Evolutionary conservation across 129 eudicot genomes (phyloP).

Genomic region (Daucus carota): DNA sequence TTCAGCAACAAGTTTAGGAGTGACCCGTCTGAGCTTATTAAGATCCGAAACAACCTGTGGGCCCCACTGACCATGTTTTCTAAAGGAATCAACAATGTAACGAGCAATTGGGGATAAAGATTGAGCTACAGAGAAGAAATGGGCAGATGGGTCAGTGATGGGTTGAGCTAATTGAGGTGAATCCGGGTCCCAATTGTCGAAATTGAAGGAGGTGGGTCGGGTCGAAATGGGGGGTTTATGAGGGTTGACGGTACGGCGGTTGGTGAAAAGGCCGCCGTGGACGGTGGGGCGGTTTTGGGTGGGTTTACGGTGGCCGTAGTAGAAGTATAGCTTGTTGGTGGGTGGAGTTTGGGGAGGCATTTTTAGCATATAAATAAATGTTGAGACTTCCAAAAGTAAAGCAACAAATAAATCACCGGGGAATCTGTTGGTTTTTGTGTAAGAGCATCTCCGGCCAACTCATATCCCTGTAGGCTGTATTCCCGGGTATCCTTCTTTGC

Average conservation of each 20-base stretch:
- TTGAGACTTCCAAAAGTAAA: too few species aligned
- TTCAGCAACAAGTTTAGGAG: conserved; percentile 75
- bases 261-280: conserved; percentile 66
- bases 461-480: too few species aligned
- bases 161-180: conserved; percentile 7
- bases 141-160: conserved; percentile 38
- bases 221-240: conserved; percentile 16
- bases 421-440: too few species aligned
- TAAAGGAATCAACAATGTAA: conserved; percentile 69
- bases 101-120: conserved; percentile 79
- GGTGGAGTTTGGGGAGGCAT: conserved; percentile 35
- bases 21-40: conserved; percentile 76
- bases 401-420: too few species aligned
- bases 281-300: conserved; percentile 72
- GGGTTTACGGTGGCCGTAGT: conserved; percentile 74
- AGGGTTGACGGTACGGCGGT: conserved; percentile 53
- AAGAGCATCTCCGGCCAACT: too few species aligned
- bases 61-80: conserved; percentile 68
- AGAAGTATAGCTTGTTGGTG: conserved; percentile 45
- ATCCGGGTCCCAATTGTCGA: conserved; percentile 80
- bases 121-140: conserved; percentile 57
- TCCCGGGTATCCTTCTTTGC: too few species aligned
- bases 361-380: too few species aligned
- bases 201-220: conserved; percentile 31
- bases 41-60: conserved; percentile 65